Base-by-base conservation (phyloP, 129 eudicot genomes). In the Flaveria sonorensis region DNA sequence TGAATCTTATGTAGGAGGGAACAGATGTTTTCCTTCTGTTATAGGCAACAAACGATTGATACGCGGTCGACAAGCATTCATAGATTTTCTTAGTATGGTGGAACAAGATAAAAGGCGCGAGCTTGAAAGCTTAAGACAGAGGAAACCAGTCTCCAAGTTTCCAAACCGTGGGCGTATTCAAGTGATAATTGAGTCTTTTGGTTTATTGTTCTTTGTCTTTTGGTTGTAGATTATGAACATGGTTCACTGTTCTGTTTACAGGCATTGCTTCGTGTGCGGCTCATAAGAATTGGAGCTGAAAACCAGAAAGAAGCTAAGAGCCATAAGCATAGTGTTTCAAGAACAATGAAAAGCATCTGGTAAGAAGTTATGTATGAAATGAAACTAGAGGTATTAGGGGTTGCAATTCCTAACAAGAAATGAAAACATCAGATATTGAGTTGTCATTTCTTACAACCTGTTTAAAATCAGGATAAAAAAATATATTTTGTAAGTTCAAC, bases 31-130 rank as follows among this genome's bases (percentile, higher is more conserved):
- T 36, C 40, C 40, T 36, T 77, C 82, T 42, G 75, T 76, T 40
- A 7, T 79, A 7, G 52, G 74, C 40, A 85, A 89, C 7, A 84
- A 82, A 2, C 83, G 92, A 9, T 40, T 63, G 50, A 68, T 92
- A 16, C 73, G 96, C 40, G 96, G 97, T 62, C 86, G 91, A 3
- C 91, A 88, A 60, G 96, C 96, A 0, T 84, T 64, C 53, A 69
- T 16, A 5, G 91, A 92, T 76, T 76, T 92, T 75, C 80, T 87
- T 45, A 23, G 32, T 56, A 83, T 72, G 45, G 76, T 84, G 86
- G 91, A 87, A 70, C 81, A 81, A 0, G 89, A 92, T 3, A 84
- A 89, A 51, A 74, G 69, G 43, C 48, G 26, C n/a, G 97, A 92
- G 79, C 86, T 92, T 55, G 82, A 87, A 42, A 68, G 68, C 2